Base-by-base conservation (phyloP, 495 filamentous ascomycete genomes). In the Penicillium bovifimosum region DNA sequence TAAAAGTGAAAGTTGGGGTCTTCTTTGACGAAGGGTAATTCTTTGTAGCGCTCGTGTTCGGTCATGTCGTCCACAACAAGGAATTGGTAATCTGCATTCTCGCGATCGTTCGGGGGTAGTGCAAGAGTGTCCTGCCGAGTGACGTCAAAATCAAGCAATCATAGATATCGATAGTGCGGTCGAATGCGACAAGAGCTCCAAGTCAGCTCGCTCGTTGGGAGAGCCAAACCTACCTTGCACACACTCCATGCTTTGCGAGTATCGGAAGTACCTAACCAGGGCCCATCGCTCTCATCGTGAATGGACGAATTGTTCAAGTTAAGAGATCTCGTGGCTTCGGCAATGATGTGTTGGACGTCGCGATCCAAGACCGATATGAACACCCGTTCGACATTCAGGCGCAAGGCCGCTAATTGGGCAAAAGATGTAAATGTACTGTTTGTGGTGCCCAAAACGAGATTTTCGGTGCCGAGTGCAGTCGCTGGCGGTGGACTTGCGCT, bases 391-490 rank as follows among this genome's bases (percentile, higher is more conserved):
- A 66, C 71, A 33, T 74, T 61, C 11, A 75, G 51, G 14, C 75
- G 62, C 26, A 76, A 54, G 2, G 75, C 75, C n/a, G 71, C 71
- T 9, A 76, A 54, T 34, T 78, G 74, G 7, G 72, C 65, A 53
- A 69, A 67, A 6, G 76, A 71, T 0, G 67, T 74, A 24, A 88
- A 68, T 27, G 77, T 78, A 9, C 78, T 76, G 58, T 88, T 86
- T 6, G 61, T 55, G 16, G 57, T 42, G 9, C 60, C 63, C n/a
- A 68, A 46, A 9, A 61, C 36, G 17, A 65, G 47, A 6, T 42
- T 16, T 17, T 65, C 63, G 1, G 60, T 41, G 10, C 60, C 60
- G 9, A 50, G 9, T n/a, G 55, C 48, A 5, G 53, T 61, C 0
- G 60, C 55, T 6, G 60, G 53, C 5, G 42, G 43, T 10, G 56